Evolutionary conservation across 2,329 filamentous ascomycete species (phyloP), one percentile per base, ranked within the genome.

Genomic region (Apiospora saccharicola): DNA sequence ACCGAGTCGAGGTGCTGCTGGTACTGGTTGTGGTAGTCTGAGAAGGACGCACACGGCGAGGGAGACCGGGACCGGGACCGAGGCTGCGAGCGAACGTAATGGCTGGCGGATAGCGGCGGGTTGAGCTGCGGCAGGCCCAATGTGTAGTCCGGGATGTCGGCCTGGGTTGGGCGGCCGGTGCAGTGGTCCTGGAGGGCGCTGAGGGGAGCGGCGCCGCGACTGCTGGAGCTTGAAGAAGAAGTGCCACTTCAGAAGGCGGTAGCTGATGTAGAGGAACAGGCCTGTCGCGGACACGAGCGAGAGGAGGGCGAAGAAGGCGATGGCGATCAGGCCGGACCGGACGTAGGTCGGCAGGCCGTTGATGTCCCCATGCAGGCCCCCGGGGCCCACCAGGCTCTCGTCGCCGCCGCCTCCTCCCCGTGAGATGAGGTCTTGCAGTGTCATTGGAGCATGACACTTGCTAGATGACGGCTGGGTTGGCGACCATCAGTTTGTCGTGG

Each of bases 201-300:
- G 13, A 61, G 30, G 30, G 30, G 53, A 61, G 16, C 53, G 53
- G 6, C 53, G 53, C 2, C 53, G 53, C 53, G 26, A 14, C 67
- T 47, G 41, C 67, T 68, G 41, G n/a, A n/a, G 8, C 67, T 68
- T 70, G 67, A 46, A 69, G 47, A n/a, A 49, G 12, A 76, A 84
- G 37, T 71, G 72, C 74, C 74, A 75, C 24, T 64, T 24, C 37
- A 74, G 30, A 34, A 75, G 68, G 46, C 72, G 72, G 43, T 49
- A 67, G 8, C 71, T 72, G 8, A 75, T 57, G 51, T 72, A 73
- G 34, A 30, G 6, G 34, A 75, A 73, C 22, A 75, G 67, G 16
- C 68, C 61, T 1, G 34, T 72, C 22, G 69, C 64, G 5, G 71
- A 44, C 34, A 72, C 64, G 53, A 72, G 72, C 7, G 71, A 73